Percentiles rank a stretch among this genome's conserved stretches.
These are phyloP conservation scores for Trypanosoma avium DNA, from an alignment of 208 protist species.

Conservation along the genomic window DNA sequence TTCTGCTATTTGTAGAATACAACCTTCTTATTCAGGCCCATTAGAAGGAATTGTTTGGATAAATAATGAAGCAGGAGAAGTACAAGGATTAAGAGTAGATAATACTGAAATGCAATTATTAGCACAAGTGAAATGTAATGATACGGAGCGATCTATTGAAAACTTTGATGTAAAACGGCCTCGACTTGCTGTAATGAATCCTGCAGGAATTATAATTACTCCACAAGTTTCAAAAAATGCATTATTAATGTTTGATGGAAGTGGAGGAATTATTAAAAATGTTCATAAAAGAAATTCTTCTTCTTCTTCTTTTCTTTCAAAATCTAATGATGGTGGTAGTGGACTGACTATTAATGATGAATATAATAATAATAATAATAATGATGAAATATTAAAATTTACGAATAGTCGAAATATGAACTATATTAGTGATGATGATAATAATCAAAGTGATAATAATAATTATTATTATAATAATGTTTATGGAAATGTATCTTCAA, in stretches of 20 bases:
- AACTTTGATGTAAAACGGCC: constrained; percentile 36
- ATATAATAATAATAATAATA: neutral
- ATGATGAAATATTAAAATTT: neutral
- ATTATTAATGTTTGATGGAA: constrained; percentile 27
- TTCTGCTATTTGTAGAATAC: constrained; percentile 25
- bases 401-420: constrained; percentile 1
- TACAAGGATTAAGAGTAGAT: constrained; percentile 25
- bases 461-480: neutral
- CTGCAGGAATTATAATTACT: constrained; percentile 35
- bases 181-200: constrained; percentile 31
- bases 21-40: constrained; percentile 3
- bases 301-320: no score
- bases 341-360: neutral
- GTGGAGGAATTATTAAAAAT: no score
- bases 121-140: constrained; percentile 26
- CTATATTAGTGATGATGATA: neutral
- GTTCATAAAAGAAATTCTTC: no score
- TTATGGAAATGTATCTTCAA: neutral
- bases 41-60: constrained; percentile 18
- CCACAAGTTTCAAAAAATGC: constrained; percentile 42
- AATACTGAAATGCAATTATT: constrained; percentile 18
- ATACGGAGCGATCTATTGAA: constrained; percentile 26
- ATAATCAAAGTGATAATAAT: neutral
- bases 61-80: constrained; percentile 23
- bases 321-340: no score